Base-by-base conservation (phyloP, 2,329 filamentous ascomycete species). In the Fusarium sp. region DNA sequence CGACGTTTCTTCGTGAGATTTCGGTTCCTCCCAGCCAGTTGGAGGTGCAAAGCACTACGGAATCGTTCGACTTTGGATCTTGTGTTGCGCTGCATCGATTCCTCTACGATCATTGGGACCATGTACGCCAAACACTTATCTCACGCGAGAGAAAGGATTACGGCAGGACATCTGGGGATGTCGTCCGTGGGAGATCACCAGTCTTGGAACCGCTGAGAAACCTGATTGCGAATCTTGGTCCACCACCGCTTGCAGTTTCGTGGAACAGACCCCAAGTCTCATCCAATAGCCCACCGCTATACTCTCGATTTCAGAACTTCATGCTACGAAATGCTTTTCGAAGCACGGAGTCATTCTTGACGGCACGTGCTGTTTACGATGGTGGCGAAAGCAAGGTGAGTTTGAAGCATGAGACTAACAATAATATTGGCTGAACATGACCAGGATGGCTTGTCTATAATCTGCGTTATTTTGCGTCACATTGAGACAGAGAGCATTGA, bases 41-140 rank as follows among this genome's bases (percentile, higher is more conserved):
- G 2, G 86, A 89, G 20, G 72, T 72, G 14, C 79, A 82, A 11
- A 71, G 78, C 20, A 78, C 82, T 42, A 81, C 81, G 7, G 88
- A 91, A 64, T 86, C 88, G 4, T 91, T 91, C 67, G 91, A 92
- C 78, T 92, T 93, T 76, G 91, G 91, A 36, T 92, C 90, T n/a
- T 91, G 90, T 68, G 90, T 93, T 28, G 88, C 90, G 5, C 82
- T 93, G 20, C 91, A 93, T 80, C 85, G 91, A 44, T 93, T 92
- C 73, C 80, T 93, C 16, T 93, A 92, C 75, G 91, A 93, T 68
- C 90, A 93, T 70, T 92, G 91, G 90, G 91, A 93, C 70, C 89
- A 91, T 69, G 88, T 93, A 24, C 85, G 90, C 51, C 91, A 92
- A 74, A 89, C 89, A 44, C 85, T 93, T 24, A 85, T 89, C 36